A percentile compares a stretch with the other conserved stretches of the same genome.
phyloP scores from a whole-genome alignment of 495 filamentous ascomycete species.

The Talaromyces ruber region DNA sequence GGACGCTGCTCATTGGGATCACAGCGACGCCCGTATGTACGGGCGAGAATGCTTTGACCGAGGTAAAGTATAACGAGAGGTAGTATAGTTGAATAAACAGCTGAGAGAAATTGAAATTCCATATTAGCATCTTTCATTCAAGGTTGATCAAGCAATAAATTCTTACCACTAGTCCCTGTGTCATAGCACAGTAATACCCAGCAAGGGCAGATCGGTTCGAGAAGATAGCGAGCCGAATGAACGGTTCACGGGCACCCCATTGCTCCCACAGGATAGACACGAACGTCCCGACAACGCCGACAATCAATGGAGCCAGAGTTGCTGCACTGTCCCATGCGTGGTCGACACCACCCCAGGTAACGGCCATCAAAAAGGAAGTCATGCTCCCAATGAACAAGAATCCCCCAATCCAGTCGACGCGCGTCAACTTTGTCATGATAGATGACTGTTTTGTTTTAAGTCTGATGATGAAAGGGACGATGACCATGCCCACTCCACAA shows the following conservation, averaged over 20 bases:
- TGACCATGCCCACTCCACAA: slow-evolving; percentile 18
- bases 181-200: slow-evolving; percentile 31
- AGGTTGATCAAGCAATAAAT: background rate
- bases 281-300: slow-evolving; percentile 24
- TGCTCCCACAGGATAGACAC: slow-evolving; percentile 28
- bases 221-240: slow-evolving; percentile 41
- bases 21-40: slow-evolving; percentile 42
- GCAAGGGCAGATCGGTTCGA: slow-evolving; percentile 15
- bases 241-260: slow-evolving; percentile 32
- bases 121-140: background rate
- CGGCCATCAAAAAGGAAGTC: slow-evolving; percentile 43
- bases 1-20: slow-evolving; percentile 41
- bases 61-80: slow-evolving; percentile 55
- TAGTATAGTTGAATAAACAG: slow-evolving; percentile 48
- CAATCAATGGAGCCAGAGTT: slow-evolving; percentile 37
- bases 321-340: slow-evolving; percentile 38
- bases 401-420: slow-evolving; percentile 34
- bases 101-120: slow-evolving; percentile 7
- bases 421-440: slow-evolving; percentile 10
- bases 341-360: slow-evolving; percentile 50
- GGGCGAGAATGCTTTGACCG: slow-evolving; percentile 38
- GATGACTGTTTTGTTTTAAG: slow-evolving; percentile 12
- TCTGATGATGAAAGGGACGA: slow-evolving; percentile 15
- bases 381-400: slow-evolving; percentile 37
- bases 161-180: slow-evolving; percentile 36